Percentiles rank a stretch among this genome's conserved stretches.
These are phyloP conservation scores for Umbelopsis sp. DNA, from an alignment of 371 early-diverging fungal species.

Conservation along the genomic window DNA sequence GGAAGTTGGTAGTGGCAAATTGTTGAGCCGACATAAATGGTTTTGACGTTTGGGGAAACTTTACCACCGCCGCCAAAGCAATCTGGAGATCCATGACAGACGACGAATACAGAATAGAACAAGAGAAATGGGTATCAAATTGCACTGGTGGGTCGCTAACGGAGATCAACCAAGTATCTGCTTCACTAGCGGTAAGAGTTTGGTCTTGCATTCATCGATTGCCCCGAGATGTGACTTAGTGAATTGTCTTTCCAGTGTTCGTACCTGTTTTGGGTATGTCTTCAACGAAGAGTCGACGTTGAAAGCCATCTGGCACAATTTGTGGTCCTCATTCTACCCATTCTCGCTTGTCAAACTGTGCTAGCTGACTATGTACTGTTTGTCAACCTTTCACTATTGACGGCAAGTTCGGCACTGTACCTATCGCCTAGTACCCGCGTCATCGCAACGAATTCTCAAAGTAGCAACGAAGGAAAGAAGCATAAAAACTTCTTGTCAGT, in stretches of 20 bases:
- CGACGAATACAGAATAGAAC: constrained; percentile 58
- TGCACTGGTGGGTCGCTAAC: constrained; percentile 69
- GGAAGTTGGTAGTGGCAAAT: neutral
- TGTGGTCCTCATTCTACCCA: constrained; percentile 38
- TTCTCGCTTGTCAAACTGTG: constrained; percentile 33
- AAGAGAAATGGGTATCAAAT: constrained; percentile 73
- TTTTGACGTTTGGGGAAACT: neutral
- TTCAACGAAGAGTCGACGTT: constrained; percentile 3
- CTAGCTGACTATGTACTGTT: constrained; percentile 37
- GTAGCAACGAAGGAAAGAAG: constrained; percentile 9
- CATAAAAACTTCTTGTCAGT: constrained; percentile 62
- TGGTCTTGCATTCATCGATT: neutral
- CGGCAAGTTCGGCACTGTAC: neutral
- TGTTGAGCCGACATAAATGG: neutral
- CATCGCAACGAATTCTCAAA: constrained; percentile 7
- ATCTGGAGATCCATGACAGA: constrained; percentile 31
- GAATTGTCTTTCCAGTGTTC: constrained; percentile 25
- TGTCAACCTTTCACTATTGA: constrained; percentile 33
- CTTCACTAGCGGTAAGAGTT: constrained; percentile 53
- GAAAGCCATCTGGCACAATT: constrained; percentile 34
- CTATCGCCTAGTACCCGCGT: constrained; percentile 23
- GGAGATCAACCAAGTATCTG: constrained; percentile 62
- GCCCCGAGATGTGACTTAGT: constrained; percentile 29
- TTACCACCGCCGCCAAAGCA: neutral
- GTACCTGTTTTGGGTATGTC: constrained; percentile 27